These are phyloP conservation scores for Forsythia suspensa DNA, from an alignment of 257 asterid genomes.

Conservation along the genomic window DNA sequence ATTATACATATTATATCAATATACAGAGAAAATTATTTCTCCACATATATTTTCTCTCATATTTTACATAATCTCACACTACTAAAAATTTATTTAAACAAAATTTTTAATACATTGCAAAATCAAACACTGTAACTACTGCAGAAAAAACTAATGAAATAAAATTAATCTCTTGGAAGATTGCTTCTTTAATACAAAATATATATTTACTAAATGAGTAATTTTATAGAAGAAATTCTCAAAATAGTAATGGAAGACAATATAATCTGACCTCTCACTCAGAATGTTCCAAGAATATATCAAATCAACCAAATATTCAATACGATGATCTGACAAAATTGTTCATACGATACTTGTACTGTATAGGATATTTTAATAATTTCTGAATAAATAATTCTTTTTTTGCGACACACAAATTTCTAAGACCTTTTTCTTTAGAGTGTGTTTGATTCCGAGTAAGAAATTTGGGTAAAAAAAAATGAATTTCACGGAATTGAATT, in stretches of 20 bases:
- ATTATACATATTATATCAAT: too few species aligned
- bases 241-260: conserved; percentile 10
- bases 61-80: too few species aligned
- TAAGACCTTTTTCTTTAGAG: too few species aligned
- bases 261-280: conserved; percentile 20
- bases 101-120: neutral
- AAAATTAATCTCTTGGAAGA: neutral
- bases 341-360: neutral
- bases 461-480: too few species aligned
- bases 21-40: too few species aligned
- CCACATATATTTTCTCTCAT: too few species aligned
- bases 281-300: conserved; percentile 38
- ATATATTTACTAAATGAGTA: neutral
- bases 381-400: conserved; percentile 5
- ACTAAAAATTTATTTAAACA: too few species aligned
- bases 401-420: too few species aligned
- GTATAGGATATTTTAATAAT: neutral
- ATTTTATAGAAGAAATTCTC: neutral
- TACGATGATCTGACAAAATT: conserved; percentile 25
- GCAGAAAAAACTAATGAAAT: neutral
- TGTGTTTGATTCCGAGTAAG: too few species aligned
- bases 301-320: conserved; percentile 8
- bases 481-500: too few species aligned
- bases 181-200: neutral
- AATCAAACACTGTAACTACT: neutral